Percentiles rank a stretch among this genome's conserved stretches.
Evolutionary conservation across 257 asterid genomes (phyloP).

Genomic region (Verbena officinalis): DNA sequence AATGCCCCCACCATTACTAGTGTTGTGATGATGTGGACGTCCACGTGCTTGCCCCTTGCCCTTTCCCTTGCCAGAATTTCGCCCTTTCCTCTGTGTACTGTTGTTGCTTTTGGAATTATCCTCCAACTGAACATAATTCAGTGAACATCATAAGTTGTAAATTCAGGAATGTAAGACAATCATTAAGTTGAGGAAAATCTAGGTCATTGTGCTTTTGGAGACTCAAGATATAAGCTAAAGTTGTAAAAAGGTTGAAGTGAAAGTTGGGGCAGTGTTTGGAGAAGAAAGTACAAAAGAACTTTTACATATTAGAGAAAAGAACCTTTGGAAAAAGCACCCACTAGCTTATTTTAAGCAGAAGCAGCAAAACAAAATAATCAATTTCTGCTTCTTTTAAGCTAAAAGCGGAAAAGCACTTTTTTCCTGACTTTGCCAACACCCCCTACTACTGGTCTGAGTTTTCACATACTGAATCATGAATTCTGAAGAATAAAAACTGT

Average conservation of each 20-base stretch:
- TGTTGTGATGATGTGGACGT: conserved; percentile 40
- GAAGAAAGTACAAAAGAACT: too few species aligned
- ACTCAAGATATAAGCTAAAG: too few species aligned
- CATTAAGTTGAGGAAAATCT: neutral
- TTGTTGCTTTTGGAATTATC: conserved; percentile 37
- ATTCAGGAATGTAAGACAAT: neutral
- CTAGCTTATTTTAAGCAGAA: too few species aligned
- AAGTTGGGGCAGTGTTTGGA: too few species aligned
- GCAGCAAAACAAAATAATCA: too few species aligned
- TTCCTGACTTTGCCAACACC: too few species aligned
- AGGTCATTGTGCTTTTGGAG: neutral
- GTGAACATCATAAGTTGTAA: conserved; percentile 3
- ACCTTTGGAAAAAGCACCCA: too few species aligned
- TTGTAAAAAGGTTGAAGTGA: too few species aligned
- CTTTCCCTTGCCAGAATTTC: conserved; percentile 43
- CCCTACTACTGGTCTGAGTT: too few species aligned
- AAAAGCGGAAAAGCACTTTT: too few species aligned
- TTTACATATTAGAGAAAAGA: too few species aligned
- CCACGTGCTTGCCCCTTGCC: conserved; percentile 66
- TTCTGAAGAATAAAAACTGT: conserved; percentile 7
- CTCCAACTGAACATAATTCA: conserved; percentile 48
- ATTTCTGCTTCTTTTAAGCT: too few species aligned
- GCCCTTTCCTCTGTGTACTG: conserved; percentile 50
- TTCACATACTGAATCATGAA: neutral
- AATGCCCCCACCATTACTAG: conserved; percentile 38